Conservation (phyloP, 106 monocot species). For the Dendrobium officinale region DNA sequence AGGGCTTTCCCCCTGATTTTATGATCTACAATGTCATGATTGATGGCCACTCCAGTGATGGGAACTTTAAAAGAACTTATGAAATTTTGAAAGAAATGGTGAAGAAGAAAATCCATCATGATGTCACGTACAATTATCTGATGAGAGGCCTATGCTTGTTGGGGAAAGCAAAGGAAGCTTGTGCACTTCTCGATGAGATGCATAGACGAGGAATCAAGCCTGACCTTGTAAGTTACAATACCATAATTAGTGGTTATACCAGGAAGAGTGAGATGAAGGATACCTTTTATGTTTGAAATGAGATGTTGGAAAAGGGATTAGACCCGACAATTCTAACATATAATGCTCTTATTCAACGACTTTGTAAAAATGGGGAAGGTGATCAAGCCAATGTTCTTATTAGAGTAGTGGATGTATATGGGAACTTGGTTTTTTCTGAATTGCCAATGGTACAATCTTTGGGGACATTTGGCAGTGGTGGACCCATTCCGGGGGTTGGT, state of each 20-base stretch:
- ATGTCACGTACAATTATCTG: conserved; percentile 73
- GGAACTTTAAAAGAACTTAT: conserved; percentile 53
- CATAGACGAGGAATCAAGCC: conserved; percentile 47
- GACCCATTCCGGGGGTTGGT: conserved; percentile 87
- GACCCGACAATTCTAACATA: conserved; percentile 71
- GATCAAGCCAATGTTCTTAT: conserved; percentile 57
- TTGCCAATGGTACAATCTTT: conserved; percentile 39
- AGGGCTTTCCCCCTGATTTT: conserved; percentile 47
- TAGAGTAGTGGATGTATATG: conserved; percentile 36
- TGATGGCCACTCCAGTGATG: conserved; percentile 51
- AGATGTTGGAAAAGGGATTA: conserved; percentile 66
- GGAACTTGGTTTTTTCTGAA: conserved; percentile 24
- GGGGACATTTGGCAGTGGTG: conserved; percentile 81
- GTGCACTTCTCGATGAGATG: conserved; percentile 69
- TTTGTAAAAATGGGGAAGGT: conserved; percentile 59
- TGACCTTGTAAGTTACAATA: conserved; percentile 85
- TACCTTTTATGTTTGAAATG: conserved; percentile 45
- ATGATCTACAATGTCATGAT: conserved; percentile 86
- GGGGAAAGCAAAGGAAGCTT: conserved; percentile 64
- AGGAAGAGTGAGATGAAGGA: conserved; percentile 59
- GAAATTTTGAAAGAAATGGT: conserved; percentile 66
- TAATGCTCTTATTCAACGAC: conserved; percentile 67
- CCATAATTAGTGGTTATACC: conserved; percentile 80
- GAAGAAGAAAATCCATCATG: conserved; percentile 43
- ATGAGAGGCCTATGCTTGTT: conserved; percentile 77